These are phyloP conservation scores for Fusarium sp. DNA, from an alignment of 2,329 filamentous ascomycete species.

Conservation along the genomic window DNA sequence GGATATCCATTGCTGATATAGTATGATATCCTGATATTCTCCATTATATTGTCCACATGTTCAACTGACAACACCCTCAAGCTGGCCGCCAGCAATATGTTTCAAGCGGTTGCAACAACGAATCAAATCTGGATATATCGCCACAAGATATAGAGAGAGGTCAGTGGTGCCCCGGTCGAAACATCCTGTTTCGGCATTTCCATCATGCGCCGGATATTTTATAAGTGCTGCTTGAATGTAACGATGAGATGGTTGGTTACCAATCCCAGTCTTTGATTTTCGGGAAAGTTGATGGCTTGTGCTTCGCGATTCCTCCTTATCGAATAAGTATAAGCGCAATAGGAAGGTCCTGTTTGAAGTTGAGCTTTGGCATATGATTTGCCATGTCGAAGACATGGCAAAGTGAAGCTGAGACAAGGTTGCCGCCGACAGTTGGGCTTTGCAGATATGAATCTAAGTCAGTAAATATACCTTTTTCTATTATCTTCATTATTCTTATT, in stretches of 20 bases:
- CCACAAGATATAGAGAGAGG: slow-evolving; percentile 8
- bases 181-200: slow-evolving; percentile 9
- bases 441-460: too few relatives aligned
- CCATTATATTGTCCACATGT: not conserved
- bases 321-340: slow-evolving; percentile 3
- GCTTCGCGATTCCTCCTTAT: not conserved
- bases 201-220: slow-evolving; percentile 6
- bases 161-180: not conserved
- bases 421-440: not conserved
- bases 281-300: not conserved
- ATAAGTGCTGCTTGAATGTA: slow-evolving; percentile 4
- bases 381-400: not conserved
- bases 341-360: not conserved
- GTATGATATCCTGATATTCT: not conserved
- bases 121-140: slow-evolving; percentile 14
- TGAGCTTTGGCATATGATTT: slow-evolving; percentile 18
- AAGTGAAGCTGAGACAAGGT: not conserved
- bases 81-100: slow-evolving; percentile 4
- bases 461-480: too few relatives aligned
- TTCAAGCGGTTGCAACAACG: slow-evolving; percentile 17
- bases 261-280: slow-evolving; percentile 11
- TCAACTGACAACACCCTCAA: not conserved
- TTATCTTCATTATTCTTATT: not conserved
- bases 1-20: slow-evolving; percentile 3
- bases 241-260: slow-evolving; percentile 16